phyloP scores from a whole-genome alignment of 2,329 filamentous ascomycete species.

The Aspergillus texensis region DNA sequence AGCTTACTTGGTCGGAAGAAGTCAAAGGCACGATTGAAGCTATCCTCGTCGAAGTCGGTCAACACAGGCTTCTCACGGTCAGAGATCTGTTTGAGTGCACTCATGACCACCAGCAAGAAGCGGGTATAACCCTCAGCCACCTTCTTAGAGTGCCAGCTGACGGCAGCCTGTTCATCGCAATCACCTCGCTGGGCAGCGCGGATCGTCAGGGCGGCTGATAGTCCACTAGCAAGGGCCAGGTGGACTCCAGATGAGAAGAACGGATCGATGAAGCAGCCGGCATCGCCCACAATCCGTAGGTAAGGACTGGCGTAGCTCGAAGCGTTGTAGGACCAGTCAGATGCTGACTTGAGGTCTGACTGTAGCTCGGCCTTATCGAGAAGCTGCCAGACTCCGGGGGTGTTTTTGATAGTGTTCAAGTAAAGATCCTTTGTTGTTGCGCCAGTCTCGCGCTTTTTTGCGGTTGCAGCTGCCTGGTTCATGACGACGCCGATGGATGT shows the following conservation, averaged over 20 bases:
- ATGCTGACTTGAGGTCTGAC: constrained; percentile 44
- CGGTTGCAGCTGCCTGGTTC: no score
- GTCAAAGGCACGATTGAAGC: constrained; percentile 4
- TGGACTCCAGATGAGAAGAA: constrained; percentile 54
- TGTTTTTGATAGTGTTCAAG: no score
- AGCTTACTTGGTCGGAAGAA: constrained; percentile 2
- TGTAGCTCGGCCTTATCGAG: constrained; percentile 25
- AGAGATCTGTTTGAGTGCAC: constrained; percentile 14
- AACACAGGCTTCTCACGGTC: constrained; percentile 6
- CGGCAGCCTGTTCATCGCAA: constrained; percentile 39
- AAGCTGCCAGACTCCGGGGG: no score
- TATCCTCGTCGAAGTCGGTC: constrained; percentile 4
- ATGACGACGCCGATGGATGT: neutral
- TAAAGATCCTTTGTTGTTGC: constrained; percentile 21
- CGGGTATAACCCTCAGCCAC: constrained; percentile 50
- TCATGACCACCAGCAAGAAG: constrained; percentile 45
- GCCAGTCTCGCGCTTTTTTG: no score
- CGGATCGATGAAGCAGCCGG: no score
- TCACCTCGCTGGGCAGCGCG: constrained; percentile 24
- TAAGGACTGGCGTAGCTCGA: constrained; percentile 42
- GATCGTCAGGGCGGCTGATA: constrained; percentile 52
- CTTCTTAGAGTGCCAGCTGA: constrained; percentile 49
- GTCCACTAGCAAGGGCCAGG: constrained; percentile 45
- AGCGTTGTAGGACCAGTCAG: constrained; percentile 54
- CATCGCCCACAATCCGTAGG: no score